These are phyloP conservation scores for Dittrichia graveolens DNA, from an alignment of 129 eudicot genomes.

Conservation along the genomic window DNA sequence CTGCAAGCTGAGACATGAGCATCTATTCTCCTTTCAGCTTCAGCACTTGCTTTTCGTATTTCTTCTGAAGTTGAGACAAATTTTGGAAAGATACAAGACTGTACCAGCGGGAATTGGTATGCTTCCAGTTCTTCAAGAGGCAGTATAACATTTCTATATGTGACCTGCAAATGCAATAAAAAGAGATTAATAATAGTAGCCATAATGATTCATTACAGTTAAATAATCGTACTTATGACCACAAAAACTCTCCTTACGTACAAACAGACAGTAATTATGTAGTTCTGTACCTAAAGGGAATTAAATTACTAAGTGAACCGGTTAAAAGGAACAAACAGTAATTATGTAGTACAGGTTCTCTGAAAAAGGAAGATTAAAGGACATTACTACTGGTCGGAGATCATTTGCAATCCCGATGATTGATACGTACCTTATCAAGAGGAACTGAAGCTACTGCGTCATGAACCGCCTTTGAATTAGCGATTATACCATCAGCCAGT, in stretches of 20 bases:
- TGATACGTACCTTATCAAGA: constrained; percentile 64
- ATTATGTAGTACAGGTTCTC: no score
- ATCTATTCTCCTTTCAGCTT: constrained; percentile 83
- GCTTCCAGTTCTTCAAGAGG: constrained; percentile 86
- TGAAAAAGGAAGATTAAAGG: not conserved
- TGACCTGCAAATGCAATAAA: constrained; percentile 49
- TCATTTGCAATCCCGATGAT: not conserved
- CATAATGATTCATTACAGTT: not conserved
- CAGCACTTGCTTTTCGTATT: constrained; percentile 83
- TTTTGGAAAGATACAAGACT: constrained; percentile 87
- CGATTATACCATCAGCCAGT: constrained; percentile 65
- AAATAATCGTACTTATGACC: not conserved
- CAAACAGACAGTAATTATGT: not conserved
- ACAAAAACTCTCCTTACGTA: not conserved
- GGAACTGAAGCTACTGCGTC: constrained; percentile 88
- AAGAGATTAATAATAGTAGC: not conserved
- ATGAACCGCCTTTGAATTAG: constrained; percentile 72
- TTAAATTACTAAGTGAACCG: not conserved
- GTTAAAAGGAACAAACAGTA: not conserved
- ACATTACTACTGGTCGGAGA: not conserved
- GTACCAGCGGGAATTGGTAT: constrained; percentile 73
- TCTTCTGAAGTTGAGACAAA: constrained; percentile 74
- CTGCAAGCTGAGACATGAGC: constrained; percentile 72
- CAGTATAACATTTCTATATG: constrained; percentile 58
- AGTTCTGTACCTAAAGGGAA: not conserved